phyloP scores from a whole-genome alignment of 805 yeast species.

The Lachancea dasiensis region DNA sequence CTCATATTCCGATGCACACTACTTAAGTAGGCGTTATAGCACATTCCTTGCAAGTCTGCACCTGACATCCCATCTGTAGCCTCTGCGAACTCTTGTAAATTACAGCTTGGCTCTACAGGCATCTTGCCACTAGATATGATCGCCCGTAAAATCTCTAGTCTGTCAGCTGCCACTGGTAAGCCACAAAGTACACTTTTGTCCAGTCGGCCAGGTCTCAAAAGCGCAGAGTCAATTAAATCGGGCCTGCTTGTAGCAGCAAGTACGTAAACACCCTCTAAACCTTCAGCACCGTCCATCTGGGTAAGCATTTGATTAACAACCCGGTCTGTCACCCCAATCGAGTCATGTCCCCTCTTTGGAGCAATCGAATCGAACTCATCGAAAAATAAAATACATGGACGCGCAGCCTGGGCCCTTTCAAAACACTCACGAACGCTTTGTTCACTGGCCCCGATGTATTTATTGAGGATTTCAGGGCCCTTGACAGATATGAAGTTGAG shows the following conservation, averaged over 20 bases:
- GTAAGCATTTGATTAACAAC: slow-evolving; percentile 96
- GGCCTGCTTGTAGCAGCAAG: slow-evolving; percentile 96
- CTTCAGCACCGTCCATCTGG: slow-evolving; percentile 99
- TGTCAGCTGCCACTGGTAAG: slow-evolving; percentile 65
- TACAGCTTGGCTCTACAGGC: slow-evolving; percentile 46
- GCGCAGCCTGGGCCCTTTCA: slow-evolving; percentile 90
- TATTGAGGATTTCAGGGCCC: slow-evolving; percentile 93
- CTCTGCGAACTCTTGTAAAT: slow-evolving; percentile 48
- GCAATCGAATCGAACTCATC: slow-evolving; percentile 97
- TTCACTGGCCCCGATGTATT: slow-evolving; percentile 95
- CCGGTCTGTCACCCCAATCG: slow-evolving; percentile 96
- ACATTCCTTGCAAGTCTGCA: slow-evolving; percentile 89
- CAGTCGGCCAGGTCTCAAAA: slow-evolving; percentile 91
- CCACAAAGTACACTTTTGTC: slow-evolving; percentile 90
- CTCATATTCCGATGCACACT: slow-evolving; percentile 63
- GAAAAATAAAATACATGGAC: slow-evolving; percentile 87
- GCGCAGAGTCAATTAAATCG: slow-evolving; percentile 90
- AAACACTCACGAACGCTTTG: slow-evolving; percentile 90
- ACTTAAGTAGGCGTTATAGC: slow-evolving; percentile 84
- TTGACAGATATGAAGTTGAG: slow-evolving; percentile 87
- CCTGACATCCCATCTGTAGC: slow-evolving; percentile 78
- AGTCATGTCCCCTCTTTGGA: slow-evolving; percentile 96
- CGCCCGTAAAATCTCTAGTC: slow-evolving; percentile 58
- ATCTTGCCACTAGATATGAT: slow-evolving; percentile 32
- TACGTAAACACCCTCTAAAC: slow-evolving; percentile 92